Base-by-base conservation (phyloP, 208 protist genomes). In the Blastocrithidia nonstop region DNA sequence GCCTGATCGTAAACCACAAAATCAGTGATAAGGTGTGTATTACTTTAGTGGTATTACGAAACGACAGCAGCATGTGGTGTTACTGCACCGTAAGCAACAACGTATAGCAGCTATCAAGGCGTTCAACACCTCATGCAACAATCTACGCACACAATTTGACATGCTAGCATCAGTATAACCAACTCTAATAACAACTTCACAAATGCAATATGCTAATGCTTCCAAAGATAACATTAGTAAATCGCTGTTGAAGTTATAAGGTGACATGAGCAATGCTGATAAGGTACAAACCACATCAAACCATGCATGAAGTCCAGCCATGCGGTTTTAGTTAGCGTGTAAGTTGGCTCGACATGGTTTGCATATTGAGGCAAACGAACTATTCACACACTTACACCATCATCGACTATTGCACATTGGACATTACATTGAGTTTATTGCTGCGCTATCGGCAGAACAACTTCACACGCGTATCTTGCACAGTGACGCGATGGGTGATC, bases 11-110 rank as follows among this genome's bases (percentile, higher is more conserved):
- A 87, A 85, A 50, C 76, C 76, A 20, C 73, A 74, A 37, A 86
- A 87, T 35, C 81, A 91, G 47, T 91, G 81, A 77, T 71, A 87
- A 49, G 74, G 74, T 16, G 81, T 91, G 11, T 84, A 80, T 57
- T 91, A 91, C 64, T 87, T 56, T 45, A 85, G 76, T 37, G 81
- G 81, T 11, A 80, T 82, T 38, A 87, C 73, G 16, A 74, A 68
- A 33, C 65, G 75, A 0, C 81, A 91, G 44, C 81, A 76, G 25
- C 81, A 82, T 45, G 60, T 77, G 9, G 37, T 83, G 20, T 52
- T 87, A 17, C 54, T 91, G 25, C 73, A 84, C 54, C 76, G 77
- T 43, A 86, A 86, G 56, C 73, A 68, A 11, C 66, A 74, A 26
- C 53, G 71, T 3, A 57, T 63, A 56, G 43, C 51, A 16, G 49